A percentile compares a stretch with the other conserved stretches of the same genome.
Evolutionary conservation across 768 basidiomycete species (phyloP).

Genomic region (Lepiota venenata): DNA sequence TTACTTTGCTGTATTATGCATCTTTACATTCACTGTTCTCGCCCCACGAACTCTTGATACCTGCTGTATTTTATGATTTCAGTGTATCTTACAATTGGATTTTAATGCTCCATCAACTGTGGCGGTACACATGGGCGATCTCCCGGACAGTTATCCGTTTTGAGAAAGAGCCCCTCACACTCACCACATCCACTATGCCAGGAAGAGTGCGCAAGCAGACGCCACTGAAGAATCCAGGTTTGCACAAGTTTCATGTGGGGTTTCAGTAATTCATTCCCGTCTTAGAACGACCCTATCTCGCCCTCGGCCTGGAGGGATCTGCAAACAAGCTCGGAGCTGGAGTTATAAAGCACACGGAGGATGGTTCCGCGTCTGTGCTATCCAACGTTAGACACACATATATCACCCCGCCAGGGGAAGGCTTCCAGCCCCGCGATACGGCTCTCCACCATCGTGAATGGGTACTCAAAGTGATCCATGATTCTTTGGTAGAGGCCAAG

Average conservation of each 20-base stretch:
- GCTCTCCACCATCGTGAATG: conserved; percentile 96
- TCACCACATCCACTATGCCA: conserved; percentile 21
- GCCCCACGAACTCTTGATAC: not conserved
- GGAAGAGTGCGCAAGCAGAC: conserved; percentile 20
- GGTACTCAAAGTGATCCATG: conserved; percentile 77
- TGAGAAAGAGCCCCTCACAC: not conserved
- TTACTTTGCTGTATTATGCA: not conserved
- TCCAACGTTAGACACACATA: conserved; percentile 98
- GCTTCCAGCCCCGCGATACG: conserved; percentile 94
- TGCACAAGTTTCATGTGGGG: not conserved
- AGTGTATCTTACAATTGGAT: too few species aligned
- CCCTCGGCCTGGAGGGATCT: conserved; percentile 96
- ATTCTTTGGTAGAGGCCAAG: conserved; percentile 66
- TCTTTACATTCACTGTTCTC: not conserved
- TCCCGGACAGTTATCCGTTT: not conserved
- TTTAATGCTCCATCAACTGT: not conserved
- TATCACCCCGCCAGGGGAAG: conserved; percentile 96
- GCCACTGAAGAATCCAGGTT: conserved; percentile 37
- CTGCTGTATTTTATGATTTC: not conserved
- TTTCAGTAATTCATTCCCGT: not conserved
- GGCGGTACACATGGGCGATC: not conserved
- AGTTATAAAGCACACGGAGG: conserved; percentile 76
- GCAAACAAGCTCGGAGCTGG: conserved; percentile 98
- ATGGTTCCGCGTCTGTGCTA: conserved; percentile 73
- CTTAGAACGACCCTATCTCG: conserved; percentile 66